These are phyloP conservation scores for Porodaedalea pini DNA, from an alignment of 1,284 basidiomycete genomes.

Conservation along the genomic window DNA sequence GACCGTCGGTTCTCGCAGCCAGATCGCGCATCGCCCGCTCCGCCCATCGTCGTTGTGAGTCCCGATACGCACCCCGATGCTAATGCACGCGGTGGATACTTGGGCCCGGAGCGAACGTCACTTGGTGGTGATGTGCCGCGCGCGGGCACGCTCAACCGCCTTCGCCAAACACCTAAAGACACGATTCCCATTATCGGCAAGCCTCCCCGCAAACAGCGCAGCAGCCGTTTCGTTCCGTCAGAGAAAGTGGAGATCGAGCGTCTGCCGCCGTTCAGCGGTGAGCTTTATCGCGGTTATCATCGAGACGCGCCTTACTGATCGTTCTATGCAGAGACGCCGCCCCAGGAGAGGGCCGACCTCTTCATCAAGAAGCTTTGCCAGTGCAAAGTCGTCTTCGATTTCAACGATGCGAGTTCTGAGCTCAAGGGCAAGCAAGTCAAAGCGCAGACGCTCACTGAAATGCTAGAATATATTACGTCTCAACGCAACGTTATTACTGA, in stretches of 20 bases:
- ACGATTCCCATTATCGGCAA: slow-evolving; percentile 94
- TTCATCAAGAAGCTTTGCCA: slow-evolving; percentile 96
- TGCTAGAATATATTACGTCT: slow-evolving; percentile 98
- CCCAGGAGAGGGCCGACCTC: slow-evolving; percentile 83
- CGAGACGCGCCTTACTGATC: slow-evolving; percentile 22
- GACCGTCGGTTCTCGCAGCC: slow-evolving; percentile 32
- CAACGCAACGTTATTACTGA: slow-evolving; percentile 97
- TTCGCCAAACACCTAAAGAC: slow-evolving; percentile 80
- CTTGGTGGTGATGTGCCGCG: slow-evolving; percentile 56
- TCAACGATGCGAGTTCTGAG: slow-evolving; percentile 96
- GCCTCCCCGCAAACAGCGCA: slow-evolving; percentile 92
- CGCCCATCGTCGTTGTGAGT: slow-evolving; percentile 89
- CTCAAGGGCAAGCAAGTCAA: slow-evolving; percentile 98
- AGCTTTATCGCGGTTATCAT: slow-evolving; percentile 28
- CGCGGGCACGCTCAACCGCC: slow-evolving; percentile 52
- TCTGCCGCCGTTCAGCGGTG: slow-evolving; percentile 90
- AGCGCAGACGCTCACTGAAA: slow-evolving; percentile 95
- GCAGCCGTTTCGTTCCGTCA: slow-evolving; percentile 92
- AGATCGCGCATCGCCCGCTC: slow-evolving; percentile 54
- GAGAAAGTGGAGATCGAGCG: slow-evolving; percentile 97
- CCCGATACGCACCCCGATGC: slow-evolving; percentile 69
- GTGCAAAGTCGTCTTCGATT: slow-evolving; percentile 97
- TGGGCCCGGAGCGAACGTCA: slow-evolving; percentile 51
- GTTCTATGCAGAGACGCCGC: slow-evolving; percentile 72
- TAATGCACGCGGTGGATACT: slow-evolving; percentile 37